Conservation (phyloP, 176 grass and related monocot species). For the Rhynchospora breviuscula region DNA sequence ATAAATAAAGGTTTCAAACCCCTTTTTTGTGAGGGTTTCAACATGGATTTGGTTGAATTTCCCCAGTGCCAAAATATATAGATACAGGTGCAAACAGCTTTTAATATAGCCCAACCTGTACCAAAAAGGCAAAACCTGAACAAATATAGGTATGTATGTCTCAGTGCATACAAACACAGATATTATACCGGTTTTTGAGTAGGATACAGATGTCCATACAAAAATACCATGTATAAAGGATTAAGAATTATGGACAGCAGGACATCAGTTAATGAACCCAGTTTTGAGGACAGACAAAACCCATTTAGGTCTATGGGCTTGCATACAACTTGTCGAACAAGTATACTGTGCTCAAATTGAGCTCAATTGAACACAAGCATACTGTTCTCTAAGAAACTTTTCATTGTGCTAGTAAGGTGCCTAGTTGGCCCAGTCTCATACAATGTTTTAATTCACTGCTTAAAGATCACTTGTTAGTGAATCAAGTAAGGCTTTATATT, state of each 20-base stretch:
- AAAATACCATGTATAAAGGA: neutral
- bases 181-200: neutral
- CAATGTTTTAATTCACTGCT: neutral
- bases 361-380: neutral
- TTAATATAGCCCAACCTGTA: slow-evolving; percentile 6
- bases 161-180: neutral
- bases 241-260: neutral
- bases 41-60: neutral
- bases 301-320: neutral
- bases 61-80: neutral
- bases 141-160: neutral
- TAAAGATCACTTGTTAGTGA: neutral
- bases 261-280: neutral
- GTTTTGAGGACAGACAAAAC: neutral
- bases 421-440: neutral
- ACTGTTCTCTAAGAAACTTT: neutral
- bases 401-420: neutral
- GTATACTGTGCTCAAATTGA: neutral
- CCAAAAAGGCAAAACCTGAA: slow-evolving; percentile 2
- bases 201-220: neutral
- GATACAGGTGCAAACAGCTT: neutral
- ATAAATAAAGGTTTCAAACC: slow-evolving; percentile 14
- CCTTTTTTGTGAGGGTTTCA: neutral
- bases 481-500: neutral
- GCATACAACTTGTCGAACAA: slow-evolving; percentile 6